Evolutionary conservation across 2,329 filamentous ascomycete genomes (phyloP), one percentile per base, ranked within the genome.

Genomic region (Xenoacremonium recifei): DNA sequence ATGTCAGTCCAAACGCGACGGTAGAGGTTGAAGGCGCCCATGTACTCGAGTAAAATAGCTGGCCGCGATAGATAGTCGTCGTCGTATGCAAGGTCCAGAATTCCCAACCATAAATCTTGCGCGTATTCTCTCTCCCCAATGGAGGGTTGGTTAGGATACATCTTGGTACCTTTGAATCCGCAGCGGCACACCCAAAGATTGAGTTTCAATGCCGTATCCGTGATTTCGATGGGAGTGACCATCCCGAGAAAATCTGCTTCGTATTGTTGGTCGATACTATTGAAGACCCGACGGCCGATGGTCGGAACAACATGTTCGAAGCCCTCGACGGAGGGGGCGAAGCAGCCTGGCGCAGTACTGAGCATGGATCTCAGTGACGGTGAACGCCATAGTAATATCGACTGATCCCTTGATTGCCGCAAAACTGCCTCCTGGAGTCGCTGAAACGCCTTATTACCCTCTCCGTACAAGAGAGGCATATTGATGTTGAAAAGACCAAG

Each of bases 401-500:
- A 57, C 12, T 54, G 55, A 5, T 59, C 54, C 18, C 53, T 56
- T 1, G 49, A 53, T 15, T 49, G 51, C 2, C 55, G 30, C 7
- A 53, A 37, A 10, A 58, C 57, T 4, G 53, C 51, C 18, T 58
- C 47, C 18, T 58, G 51, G 4, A 58, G 47, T 4, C 55, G 53
- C 2, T 44, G 11, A 23, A 58, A 58, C 9, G 51, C 51, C 13
- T 57, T 58, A 5, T 50, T 35, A 4, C 58, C 59, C 33, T 62
- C 59, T 6, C 58, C 59, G 12, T 62, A 62, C 2, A 61, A 42
- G 35, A 61, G 44, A 3, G 57, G 48, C 48, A 62, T 58, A 37
- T 61, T 61, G 27, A 62, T 41, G 20, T 49, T 49, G 35, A 62
- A 62, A 6, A 61, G 39, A 3, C 60, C 60, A 18, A 62, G 45